A percentile compares a stretch with the other conserved stretches of the same genome.
These are phyloP conservation scores for Geranomyces variabilis DNA, from an alignment of 192 early-diverging fungal genomes.

Conservation along the genomic window DNA sequence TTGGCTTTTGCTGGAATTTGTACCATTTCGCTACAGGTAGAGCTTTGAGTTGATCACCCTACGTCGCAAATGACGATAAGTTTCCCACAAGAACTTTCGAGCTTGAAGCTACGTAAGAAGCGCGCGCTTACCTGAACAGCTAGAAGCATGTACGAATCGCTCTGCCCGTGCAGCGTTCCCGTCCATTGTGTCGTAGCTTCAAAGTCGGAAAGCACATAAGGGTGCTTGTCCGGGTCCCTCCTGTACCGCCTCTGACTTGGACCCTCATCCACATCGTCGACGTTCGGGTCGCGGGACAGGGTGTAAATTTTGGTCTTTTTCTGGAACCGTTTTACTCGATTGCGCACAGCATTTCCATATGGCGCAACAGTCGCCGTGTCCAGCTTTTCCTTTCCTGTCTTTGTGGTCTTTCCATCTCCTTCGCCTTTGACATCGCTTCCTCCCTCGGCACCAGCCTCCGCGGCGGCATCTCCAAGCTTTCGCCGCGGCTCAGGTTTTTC, in stretches of 20 bases:
- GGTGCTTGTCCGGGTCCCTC: constrained; percentile 47
- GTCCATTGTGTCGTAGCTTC: constrained; percentile 26
- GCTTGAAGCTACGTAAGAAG: not conserved
- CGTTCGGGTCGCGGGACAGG: constrained; percentile 33
- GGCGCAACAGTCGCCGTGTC: constrained; percentile 33
- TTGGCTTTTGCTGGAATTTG: constrained; percentile 47
- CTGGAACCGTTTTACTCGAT: constrained; percentile 45
- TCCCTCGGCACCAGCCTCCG: not conserved
- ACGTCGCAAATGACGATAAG: not conserved
- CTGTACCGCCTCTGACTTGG: not conserved
- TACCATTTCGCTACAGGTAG: constrained; percentile 52
- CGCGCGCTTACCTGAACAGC: constrained; percentile 14
- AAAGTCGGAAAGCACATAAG: constrained; percentile 47
- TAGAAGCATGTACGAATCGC: constrained; percentile 43
- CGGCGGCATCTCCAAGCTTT: not conserved
- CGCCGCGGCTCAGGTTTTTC: constrained; percentile 37
- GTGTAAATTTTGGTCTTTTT: constrained; percentile 54
- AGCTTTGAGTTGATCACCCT: constrained; percentile 42
- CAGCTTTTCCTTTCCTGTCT: constrained; percentile 30
- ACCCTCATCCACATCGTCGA: constrained; percentile 22
- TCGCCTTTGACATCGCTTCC: constrained; percentile 1
- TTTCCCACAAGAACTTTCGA: not conserved
- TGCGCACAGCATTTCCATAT: constrained; percentile 33
- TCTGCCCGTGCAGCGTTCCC: constrained; percentile 41
- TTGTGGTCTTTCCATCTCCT: not conserved